Evolutionary conservation across 164 flowering plant genomes (phyloP).

Genomic region (Umbellularia californica): DNA sequence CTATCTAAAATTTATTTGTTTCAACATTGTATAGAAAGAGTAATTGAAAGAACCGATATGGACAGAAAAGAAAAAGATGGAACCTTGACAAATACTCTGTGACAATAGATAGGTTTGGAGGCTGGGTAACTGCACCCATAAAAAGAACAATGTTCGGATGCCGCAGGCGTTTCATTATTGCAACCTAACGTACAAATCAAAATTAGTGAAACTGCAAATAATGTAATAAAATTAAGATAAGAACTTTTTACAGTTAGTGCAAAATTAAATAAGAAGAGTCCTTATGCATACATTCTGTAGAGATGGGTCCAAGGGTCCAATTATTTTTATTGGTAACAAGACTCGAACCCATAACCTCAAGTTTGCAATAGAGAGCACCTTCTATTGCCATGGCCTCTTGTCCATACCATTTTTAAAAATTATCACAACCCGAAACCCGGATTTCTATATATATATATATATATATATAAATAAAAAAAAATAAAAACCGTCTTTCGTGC

Average conservation of each 20-base stretch:
- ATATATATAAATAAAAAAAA: too few species aligned
- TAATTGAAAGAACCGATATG: background rate
- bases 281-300: background rate
- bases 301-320: too few species aligned
- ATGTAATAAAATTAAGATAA: background rate
- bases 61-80: background rate
- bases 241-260: background rate
- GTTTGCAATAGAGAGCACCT: too few species aligned
- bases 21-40: background rate
- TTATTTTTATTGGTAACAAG: too few species aligned
- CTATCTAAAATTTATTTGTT: background rate
- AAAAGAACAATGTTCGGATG: conserved; percentile 98
- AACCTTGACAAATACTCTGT: conserved; percentile 97
- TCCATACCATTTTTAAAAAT: too few species aligned
- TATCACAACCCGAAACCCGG: too few species aligned
- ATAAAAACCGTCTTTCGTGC: too few species aligned
- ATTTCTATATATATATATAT: too few species aligned
- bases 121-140: conserved; percentile 97
- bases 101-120: conserved; percentile 92
- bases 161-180: conserved; percentile 91
- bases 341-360: too few species aligned
- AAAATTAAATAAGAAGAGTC: background rate
- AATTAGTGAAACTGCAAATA: conserved; percentile 5
- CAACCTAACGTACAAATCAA: conserved; percentile 45
- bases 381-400: too few species aligned